Evolutionary conservation across 2,329 filamentous ascomycete species (phyloP).

Genomic region (Aspergillus sp.): DNA sequence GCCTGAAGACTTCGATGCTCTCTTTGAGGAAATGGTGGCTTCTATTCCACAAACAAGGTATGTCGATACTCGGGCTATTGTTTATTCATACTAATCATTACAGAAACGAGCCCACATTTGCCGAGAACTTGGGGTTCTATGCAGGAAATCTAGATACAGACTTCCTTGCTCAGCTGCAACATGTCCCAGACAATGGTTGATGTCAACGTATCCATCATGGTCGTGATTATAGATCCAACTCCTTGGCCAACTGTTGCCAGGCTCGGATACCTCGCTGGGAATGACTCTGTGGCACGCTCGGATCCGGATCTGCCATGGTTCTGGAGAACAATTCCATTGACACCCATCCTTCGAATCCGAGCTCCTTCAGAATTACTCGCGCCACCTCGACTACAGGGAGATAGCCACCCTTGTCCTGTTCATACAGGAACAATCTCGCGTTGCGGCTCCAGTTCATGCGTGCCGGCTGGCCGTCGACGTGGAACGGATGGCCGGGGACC

Average conservation of each 20-base stretch:
- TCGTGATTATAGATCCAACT: neutral
- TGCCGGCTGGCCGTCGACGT: slow-evolving; percentile 58
- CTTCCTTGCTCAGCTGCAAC: slow-evolving; percentile 23
- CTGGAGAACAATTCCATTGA: slow-evolving; percentile 70
- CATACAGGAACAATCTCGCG: slow-evolving; percentile 67
- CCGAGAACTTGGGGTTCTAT: slow-evolving; percentile 26
- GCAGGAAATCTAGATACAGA: slow-evolving; percentile 26
- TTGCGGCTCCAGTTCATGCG: slow-evolving; percentile 79
- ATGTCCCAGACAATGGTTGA: neutral
- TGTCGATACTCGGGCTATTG: neutral
- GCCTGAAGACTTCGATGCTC: slow-evolving; percentile 18
- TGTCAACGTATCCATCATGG: too few species aligned
- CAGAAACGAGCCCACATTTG: slow-evolving; percentile 23
- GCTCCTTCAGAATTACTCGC: slow-evolving; percentile 60
- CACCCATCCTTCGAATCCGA: slow-evolving; percentile 68
- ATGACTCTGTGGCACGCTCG: slow-evolving; percentile 57
- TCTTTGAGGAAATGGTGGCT: slow-evolving; percentile 26
- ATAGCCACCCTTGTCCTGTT: slow-evolving; percentile 63
- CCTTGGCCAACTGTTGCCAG: slow-evolving; percentile 50
- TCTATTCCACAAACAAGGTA: slow-evolving; percentile 22
- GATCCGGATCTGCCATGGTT: slow-evolving; percentile 55
- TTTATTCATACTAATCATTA: neutral
- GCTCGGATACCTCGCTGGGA: slow-evolving; percentile 52
- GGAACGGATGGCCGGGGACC: slow-evolving; percentile 57
- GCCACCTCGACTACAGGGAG: slow-evolving; percentile 64